phyloP scores from a whole-genome alignment of 192 early-diverging fungal species.

The Linnemannia schmuckeri region DNA sequence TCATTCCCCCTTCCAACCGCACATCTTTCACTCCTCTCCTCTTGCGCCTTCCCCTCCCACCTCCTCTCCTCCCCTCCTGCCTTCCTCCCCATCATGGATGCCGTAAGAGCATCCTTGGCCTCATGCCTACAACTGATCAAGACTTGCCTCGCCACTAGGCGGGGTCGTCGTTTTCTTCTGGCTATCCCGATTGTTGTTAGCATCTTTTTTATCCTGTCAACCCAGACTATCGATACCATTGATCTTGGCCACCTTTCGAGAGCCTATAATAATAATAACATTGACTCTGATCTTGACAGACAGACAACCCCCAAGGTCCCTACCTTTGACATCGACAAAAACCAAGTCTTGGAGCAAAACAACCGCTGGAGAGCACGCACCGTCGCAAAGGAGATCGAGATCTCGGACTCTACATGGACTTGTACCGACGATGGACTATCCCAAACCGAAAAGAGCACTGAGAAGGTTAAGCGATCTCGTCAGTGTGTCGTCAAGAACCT shows the following conservation, averaged over 20 bases:
- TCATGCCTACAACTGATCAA: not conserved
- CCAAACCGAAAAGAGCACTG: not conserved
- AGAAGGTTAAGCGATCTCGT: not conserved
- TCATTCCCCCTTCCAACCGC: too few species aligned
- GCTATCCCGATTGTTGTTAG: not conserved
- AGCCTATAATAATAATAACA: not conserved
- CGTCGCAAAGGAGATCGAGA: not conserved
- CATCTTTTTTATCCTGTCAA: not conserved
- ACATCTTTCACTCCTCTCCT: too few species aligned
- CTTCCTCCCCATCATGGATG: not conserved
- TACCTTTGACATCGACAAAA: too few species aligned
- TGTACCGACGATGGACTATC: slow-evolving; percentile 13
- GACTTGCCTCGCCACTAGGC: not conserved
- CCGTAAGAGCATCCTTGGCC: not conserved
- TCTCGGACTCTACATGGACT: slow-evolving; percentile 2
- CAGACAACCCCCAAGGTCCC: not conserved
- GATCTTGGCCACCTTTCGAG: not conserved
- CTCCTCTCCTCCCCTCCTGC: not conserved
- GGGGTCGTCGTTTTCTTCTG: not conserved
- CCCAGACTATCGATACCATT: not conserved
- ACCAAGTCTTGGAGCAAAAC: not conserved
- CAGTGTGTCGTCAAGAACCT: slow-evolving; percentile 13
- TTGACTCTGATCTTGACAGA: not conserved
- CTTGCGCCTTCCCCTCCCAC: not conserved
- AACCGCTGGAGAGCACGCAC: not conserved